Percentiles rank a stretch among this genome's conserved stretches.
Conservation (phyloP, 768 basidiomycete species). For the Tulasnella sp. region DNA sequence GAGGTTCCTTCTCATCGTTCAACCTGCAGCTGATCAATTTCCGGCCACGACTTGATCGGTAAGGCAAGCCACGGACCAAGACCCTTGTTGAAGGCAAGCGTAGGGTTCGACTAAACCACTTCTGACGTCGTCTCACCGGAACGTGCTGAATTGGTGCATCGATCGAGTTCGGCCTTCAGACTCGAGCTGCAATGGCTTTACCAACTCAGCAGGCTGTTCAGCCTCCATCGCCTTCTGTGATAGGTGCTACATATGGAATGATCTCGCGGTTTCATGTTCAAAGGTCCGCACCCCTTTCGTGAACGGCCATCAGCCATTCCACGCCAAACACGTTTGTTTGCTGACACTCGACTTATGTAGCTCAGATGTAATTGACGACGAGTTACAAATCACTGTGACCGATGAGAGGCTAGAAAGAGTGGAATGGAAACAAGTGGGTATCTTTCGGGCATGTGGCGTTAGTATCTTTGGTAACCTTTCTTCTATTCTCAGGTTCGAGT, state of each 20-base stretch:
- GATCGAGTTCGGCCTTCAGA: neutral
- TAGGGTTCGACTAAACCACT: neutral
- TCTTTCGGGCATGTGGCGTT: neutral
- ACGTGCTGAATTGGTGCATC: neutral
- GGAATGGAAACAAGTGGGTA: conserved; percentile 26
- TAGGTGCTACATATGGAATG: conserved; percentile 31
- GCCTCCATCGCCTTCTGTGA: conserved; percentile 11
- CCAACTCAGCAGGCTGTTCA: conserved; percentile 10
- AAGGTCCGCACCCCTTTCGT: conserved; percentile 12
- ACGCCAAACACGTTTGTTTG: neutral
- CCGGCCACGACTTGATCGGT: neutral
- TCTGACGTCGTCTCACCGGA: neutral
- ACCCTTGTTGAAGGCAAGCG: neutral
- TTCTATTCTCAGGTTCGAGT: conserved; percentile 63
- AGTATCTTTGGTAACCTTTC: neutral
- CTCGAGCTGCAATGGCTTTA: conserved; percentile 12
- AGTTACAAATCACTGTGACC: neutral
- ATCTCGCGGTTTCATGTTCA: conserved; percentile 17
- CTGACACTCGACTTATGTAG: neutral
- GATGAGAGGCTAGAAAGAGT: conserved; percentile 19
- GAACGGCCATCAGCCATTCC: neutral
- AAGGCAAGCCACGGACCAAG: neutral
- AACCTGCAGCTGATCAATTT: neutral
- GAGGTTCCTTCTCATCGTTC: neutral
- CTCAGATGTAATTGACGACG: conserved; percentile 29